A percentile compares a stretch with the other conserved stretches of the same genome.
These are phyloP conservation scores for Yamadazyma aaseri DNA, from an alignment of 1,139 yeast genomes.

Conservation along the genomic window DNA sequence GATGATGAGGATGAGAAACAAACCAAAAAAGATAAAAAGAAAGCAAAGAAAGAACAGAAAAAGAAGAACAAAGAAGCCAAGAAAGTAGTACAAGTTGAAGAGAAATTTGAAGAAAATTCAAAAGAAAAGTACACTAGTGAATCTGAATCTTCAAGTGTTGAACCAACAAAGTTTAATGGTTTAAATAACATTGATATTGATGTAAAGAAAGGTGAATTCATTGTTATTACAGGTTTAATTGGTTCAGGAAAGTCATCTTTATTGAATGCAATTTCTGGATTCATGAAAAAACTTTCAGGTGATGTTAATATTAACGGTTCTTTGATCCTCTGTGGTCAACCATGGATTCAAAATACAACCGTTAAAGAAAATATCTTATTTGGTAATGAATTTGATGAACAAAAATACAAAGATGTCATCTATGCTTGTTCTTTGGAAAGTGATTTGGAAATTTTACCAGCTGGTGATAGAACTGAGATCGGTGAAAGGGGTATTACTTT, in stretches of 20 bases:
- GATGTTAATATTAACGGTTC: slow-evolving; percentile 39
- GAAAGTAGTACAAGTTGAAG: background rate
- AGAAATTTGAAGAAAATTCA: background rate
- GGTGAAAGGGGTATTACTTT: slow-evolving; percentile 51
- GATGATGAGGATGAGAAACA: slow-evolving; percentile 8
- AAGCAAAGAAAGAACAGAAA: slow-evolving; percentile 1
- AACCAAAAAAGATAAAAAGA: slow-evolving; percentile 1
- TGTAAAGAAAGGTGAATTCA: slow-evolving; percentile 56
- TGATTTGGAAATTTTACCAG: slow-evolving; percentile 39
- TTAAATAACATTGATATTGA: slow-evolving; percentile 39
- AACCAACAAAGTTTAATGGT: slow-evolving; percentile 26
- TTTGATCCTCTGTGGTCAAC: slow-evolving; percentile 49
- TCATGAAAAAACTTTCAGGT: slow-evolving; percentile 48
- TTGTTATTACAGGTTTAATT: slow-evolving; percentile 67
- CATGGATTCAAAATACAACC: slow-evolving; percentile 47
- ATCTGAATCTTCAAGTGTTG: slow-evolving; percentile 6
- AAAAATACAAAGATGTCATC: slow-evolving; percentile 29
- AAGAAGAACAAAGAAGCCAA: slow-evolving; percentile 1
- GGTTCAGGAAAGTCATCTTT: slow-evolving; percentile 75
- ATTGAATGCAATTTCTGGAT: slow-evolving; percentile 53
- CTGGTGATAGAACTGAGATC: slow-evolving; percentile 47
- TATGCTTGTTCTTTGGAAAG: slow-evolving; percentile 37
- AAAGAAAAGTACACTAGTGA: background rate
- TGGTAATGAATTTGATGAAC: slow-evolving; percentile 28
- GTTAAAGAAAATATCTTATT: slow-evolving; percentile 39